phyloP scores from a whole-genome alignment of 192 early-diverging fungal genomes.

The Geranomyces variabilis region DNA sequence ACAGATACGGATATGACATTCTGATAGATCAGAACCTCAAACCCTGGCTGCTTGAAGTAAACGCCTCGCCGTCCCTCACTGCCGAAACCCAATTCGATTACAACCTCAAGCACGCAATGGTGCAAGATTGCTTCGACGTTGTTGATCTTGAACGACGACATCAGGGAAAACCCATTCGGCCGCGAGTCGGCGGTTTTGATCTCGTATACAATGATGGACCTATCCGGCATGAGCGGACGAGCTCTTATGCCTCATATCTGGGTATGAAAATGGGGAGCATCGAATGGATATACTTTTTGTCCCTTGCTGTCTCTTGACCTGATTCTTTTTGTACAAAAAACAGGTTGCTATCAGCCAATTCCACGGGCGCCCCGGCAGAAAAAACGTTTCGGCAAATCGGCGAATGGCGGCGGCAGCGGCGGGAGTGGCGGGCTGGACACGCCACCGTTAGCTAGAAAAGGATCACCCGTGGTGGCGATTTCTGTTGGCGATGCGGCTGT shows the following conservation, averaged over 20 bases:
- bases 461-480: constrained; percentile 1
- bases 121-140: constrained; percentile 65
- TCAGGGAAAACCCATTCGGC: constrained; percentile 41
- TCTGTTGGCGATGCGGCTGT: constrained; percentile 1
- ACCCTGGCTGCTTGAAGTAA: constrained; percentile 68
- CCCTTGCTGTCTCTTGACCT: no score
- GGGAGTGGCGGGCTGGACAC: neutral
- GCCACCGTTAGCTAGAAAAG: neutral
- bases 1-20: constrained; percentile 64
- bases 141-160: constrained; percentile 55
- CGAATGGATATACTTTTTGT: no score
- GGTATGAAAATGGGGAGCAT: constrained; percentile 29
- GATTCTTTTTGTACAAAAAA: neutral
- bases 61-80: constrained; percentile 60
- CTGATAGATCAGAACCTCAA: constrained; percentile 62
- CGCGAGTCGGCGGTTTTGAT: constrained; percentile 64
- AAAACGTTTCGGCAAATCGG: constrained; percentile 38
- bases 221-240: constrained; percentile 59
- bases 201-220: constrained; percentile 69
- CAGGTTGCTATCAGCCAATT: constrained; percentile 59
- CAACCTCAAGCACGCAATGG: constrained; percentile 62
- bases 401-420: no score
- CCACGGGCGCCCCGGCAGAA: constrained; percentile 53
- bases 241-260: constrained; percentile 53
- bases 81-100: constrained; percentile 70